Evolutionary conservation across 768 basidiomycete species (phyloP), one percentile per base, ranked within the genome.

Genomic region (Grammothele lineata): DNA sequence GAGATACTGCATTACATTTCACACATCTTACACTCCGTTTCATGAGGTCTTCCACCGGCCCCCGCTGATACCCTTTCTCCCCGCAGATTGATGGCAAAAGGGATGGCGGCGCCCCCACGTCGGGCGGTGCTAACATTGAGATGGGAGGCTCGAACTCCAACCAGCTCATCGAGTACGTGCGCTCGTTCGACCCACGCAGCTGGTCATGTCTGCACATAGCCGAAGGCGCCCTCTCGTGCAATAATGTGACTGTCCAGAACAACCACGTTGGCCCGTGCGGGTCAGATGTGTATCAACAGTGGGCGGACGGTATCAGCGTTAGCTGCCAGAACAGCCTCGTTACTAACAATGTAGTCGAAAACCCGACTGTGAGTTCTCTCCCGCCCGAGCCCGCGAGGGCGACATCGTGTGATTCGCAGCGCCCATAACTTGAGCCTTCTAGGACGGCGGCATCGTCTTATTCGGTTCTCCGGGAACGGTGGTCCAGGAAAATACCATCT

Each of bases 241-340:
- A 69, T 48, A 81, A 81, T 47, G 70, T 67, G 11, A 77, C 76
- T 3, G 71, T 92, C 25, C 83, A 85, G 59, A 83, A 89, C 65
- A 92, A 92, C 56, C 86, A 91, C 53, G 81, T 92, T 35, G 91
- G 86, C 3, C 87, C 88, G 2, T 83, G 84, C 50, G 87, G 88
- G 1, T 70, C 71, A 4, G 81, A 85, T 47, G 50, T 55, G 4
- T 86, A 76, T 57, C 77, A 81, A 51, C 66, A 87, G 61, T 91
- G 88, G 88, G 86, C 88, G 1, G 88, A 90, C 58, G 88, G 88
- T 5, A 83, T 91, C 57, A 87, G 85, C 54, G 62, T 89, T 43
- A 79, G 78, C 52, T 91, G 87, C 60, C 67, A 64, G 51, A 79
- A 82, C 60, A 72, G 76, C 50, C 50, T 78, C 30, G 70, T 90